A percentile compares a stretch with the other conserved stretches of the same genome.
These are phyloP conservation scores for Corinectria fuckeliana DNA, from an alignment of 2,329 filamentous ascomycete genomes.

Conservation along the genomic window DNA sequence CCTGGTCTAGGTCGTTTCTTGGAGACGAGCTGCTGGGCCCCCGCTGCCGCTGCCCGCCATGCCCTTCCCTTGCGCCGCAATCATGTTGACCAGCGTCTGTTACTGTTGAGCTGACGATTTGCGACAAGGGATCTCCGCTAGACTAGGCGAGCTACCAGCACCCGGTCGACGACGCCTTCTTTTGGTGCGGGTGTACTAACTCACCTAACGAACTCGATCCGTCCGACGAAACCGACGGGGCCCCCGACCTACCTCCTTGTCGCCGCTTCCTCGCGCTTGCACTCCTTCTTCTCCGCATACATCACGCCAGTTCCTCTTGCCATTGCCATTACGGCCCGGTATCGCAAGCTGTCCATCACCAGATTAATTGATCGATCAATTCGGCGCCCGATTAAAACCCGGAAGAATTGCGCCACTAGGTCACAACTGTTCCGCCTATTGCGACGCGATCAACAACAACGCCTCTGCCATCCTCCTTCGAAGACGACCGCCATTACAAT, in stretches of 20 bases:
- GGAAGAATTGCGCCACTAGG: conserved; percentile 28
- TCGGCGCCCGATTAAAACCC: conserved; percentile 22
- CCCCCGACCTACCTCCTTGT: conserved; percentile 2
- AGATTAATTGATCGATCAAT: conserved; percentile 23
- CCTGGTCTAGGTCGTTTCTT: not conserved
- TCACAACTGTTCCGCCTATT: conserved; percentile 31
- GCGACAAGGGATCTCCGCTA: conserved; percentile 22
- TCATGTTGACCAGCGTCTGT: conserved; percentile 6
- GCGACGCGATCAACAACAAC: conserved; percentile 26
- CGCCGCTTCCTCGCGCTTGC: conserved; percentile 10
- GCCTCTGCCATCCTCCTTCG: conserved; percentile 22
- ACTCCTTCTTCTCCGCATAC: conserved; percentile 1
- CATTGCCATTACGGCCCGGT: conserved; percentile 13
- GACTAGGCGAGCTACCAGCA: conserved; percentile 18
- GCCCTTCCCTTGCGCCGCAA: not conserved
- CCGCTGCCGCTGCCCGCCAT: not conserved
- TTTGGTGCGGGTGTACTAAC: conserved; percentile 16
- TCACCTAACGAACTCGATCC: conserved; percentile 9
- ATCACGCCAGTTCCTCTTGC: not conserved
- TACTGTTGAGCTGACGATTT: conserved; percentile 19
- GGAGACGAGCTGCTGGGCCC: not conserved
- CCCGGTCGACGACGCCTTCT: conserved; percentile 19
- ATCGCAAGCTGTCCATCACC: conserved; percentile 19
- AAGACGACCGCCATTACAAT: conserved; percentile 12
- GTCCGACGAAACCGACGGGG: conserved; percentile 19